Evolutionary conservation across 331 rosid species (phyloP).

Genomic region (Dryas integrifolia): DNA sequence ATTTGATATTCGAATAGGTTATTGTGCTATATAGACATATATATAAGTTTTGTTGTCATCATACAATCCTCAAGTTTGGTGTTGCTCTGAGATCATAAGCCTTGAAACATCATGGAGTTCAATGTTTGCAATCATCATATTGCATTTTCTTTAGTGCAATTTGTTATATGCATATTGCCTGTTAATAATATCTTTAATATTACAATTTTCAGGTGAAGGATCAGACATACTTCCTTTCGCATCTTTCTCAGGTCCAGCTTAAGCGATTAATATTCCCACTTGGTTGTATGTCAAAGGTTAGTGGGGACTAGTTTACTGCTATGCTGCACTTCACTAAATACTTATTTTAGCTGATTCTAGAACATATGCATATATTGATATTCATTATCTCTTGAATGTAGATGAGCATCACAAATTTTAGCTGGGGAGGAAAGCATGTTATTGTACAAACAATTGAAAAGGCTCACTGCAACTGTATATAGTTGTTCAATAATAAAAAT

Average conservation of each 20-base stretch:
- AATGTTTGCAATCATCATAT: background rate
- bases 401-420: slow-evolving; percentile 5
- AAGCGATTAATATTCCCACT: slow-evolving; percentile 74
- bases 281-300: slow-evolving; percentile 84
- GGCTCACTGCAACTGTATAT: background rate
- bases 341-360: slow-evolving; percentile 4
- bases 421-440: background rate
- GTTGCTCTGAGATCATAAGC: background rate
- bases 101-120: background rate
- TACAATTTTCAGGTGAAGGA: slow-evolving; percentile 70
- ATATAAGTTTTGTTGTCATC: background rate
- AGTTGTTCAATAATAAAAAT: background rate
- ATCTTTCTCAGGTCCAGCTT: slow-evolving; percentile 85
- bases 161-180: slow-evolving; percentile 7
- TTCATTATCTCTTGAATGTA: background rate
- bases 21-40: background rate
- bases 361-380: slow-evolving; percentile 4
- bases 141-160: background rate
- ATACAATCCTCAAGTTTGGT: background rate
- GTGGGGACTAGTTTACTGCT: slow-evolving; percentile 28
- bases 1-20: background rate
- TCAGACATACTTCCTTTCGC: slow-evolving; percentile 92
- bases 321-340: background rate
- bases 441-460: background rate
- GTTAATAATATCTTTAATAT: slow-evolving; percentile 17